Evolutionary conservation across 2,329 filamentous ascomycete species (phyloP), one percentile per base, ranked within the genome.

Genomic region (Phaeosphaeriaceae sp.): DNA sequence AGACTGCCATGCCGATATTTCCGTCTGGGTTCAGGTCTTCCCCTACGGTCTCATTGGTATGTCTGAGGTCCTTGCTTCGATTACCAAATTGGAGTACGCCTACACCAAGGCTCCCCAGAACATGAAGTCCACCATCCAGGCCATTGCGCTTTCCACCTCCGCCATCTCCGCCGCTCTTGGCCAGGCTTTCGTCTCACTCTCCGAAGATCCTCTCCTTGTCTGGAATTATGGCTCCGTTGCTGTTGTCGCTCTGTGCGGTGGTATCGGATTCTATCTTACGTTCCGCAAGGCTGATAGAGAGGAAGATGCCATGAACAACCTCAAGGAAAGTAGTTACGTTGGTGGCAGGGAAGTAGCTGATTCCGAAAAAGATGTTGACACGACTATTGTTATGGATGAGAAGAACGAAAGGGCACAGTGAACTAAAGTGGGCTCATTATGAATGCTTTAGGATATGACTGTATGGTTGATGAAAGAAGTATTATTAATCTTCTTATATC

Each of bases 51-150:
- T 86, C 33, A 82, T 85, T 12, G 83, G 80, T 13, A 72, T 86
- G 41, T 77, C 82, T 0, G 83, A 87, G 64, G 84, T 86, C 38
- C 81, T 87, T 58, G 83, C 83, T 36, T 86, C 83, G n/a, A 85
- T 89, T 54, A 88, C 87, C 1, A 84, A 84, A 58, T 80, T 88
- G 11, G 87, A 90, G 67, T 89, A 89, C 45, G 66, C 66, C 2
- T 69, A 68, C 50, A 69, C 65, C 42, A 69, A 68, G 38, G 87
- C 67, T 0, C 87, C 87, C 1, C 78, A 80, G n/a, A 83, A 79
- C 66, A 88, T 90, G 86, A 70, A 71, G 39, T 73, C 70, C 3
- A 67, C 70, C 16, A 66, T 75, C 20, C 62, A 68, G 20, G 68
- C 67, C 9, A 64, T 74, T 29, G 63, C 66, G 2, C 60, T 73